A percentile compares a stretch with the other conserved stretches of the same genome.
phyloP scores from a whole-genome alignment of 129 eudicot species.

The Logfia minima region DNA sequence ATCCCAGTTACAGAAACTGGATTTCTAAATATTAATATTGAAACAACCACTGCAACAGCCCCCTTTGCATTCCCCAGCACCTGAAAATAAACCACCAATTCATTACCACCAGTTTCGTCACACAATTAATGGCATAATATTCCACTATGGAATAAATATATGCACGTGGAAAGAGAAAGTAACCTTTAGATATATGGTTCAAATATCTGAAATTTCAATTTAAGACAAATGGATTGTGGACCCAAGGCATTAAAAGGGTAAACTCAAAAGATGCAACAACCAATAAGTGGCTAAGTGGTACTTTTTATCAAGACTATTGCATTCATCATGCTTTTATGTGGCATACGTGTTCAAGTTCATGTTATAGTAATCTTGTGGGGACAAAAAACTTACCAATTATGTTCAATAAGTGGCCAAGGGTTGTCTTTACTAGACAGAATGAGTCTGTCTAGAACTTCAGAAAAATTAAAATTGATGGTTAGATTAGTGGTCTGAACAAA shows the following conservation, averaged over 20 bases:
- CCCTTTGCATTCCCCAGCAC: slow-evolving; percentile 96
- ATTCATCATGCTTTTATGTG: not conserved
- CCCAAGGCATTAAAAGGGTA: not conserved
- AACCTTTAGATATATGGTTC: not conserved
- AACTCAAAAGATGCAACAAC: slow-evolving; percentile 12
- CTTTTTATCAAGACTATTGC: not conserved
- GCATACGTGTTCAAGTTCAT: not conserved
- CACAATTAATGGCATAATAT: not conserved
- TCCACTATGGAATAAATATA: not conserved
- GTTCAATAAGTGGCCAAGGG: not conserved
- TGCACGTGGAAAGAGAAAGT: not conserved
- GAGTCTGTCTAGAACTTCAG: slow-evolving; percentile 4
- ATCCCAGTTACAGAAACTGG: slow-evolving; percentile 96
- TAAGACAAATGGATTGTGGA: not conserved
- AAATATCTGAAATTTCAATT: not conserved
- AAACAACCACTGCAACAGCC: slow-evolving; percentile 93
- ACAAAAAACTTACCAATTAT: not conserved
- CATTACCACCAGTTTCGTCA: not conserved
- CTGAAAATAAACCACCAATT: slow-evolving; percentile 35
- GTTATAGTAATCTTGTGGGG: not conserved
- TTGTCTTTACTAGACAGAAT: not conserved
- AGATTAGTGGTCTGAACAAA: not conserved
- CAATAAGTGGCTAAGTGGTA: slow-evolving; percentile 11
- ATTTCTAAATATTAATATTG: slow-evolving; percentile 77
- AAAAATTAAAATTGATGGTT: not conserved